These are phyloP conservation scores for Mortierella sp. DNA, from an alignment of 371 early-diverging fungal genomes.

Conservation along the genomic window DNA sequence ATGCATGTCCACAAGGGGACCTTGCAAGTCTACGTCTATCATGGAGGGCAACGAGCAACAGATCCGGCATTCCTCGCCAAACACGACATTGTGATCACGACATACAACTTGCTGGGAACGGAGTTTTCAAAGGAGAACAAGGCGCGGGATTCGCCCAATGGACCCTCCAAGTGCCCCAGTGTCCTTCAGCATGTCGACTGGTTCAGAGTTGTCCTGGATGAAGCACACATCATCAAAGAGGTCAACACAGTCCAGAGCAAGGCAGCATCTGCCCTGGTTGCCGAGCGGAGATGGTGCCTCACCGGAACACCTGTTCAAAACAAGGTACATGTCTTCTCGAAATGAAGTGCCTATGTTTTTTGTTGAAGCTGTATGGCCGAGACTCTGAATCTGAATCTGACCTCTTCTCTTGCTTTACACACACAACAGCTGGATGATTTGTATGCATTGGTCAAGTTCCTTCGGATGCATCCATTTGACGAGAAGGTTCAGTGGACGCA, in stretches of 20 bases:
- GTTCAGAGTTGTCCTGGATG: conserved; percentile 75
- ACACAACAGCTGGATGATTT: conserved; percentile 73
- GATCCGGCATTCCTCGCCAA: conserved; percentile 48
- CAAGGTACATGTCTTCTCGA: too few relatives aligned
- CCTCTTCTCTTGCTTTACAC: background rate
- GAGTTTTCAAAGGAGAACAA: conserved; percentile 67
- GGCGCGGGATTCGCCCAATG: conserved; percentile 36
- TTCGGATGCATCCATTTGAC: conserved; percentile 72
- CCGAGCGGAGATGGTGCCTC: conserved; percentile 80
- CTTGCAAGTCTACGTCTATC: conserved; percentile 68
- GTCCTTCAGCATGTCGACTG: conserved; percentile 66
- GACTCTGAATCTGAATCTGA: too few relatives aligned
- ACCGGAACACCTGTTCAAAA: conserved; percentile 90
- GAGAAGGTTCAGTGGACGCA: conserved; percentile 62
- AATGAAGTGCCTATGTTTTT: too few relatives aligned
- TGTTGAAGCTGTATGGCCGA: too few relatives aligned
- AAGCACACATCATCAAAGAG: conserved; percentile 78
- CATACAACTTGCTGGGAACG: conserved; percentile 69
- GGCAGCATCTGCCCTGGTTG: conserved; percentile 67
- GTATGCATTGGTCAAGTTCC: conserved; percentile 80
- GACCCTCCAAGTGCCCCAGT: conserved; percentile 44
- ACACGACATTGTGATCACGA: conserved; percentile 75
- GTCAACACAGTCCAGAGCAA: conserved; percentile 65
- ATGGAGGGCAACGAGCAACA: conserved; percentile 61
- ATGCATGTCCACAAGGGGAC: conserved; percentile 59